Evolutionary conservation across 768 basidiomycete species (phyloP).

Genomic region (Kwoniella shandongensis): DNA sequence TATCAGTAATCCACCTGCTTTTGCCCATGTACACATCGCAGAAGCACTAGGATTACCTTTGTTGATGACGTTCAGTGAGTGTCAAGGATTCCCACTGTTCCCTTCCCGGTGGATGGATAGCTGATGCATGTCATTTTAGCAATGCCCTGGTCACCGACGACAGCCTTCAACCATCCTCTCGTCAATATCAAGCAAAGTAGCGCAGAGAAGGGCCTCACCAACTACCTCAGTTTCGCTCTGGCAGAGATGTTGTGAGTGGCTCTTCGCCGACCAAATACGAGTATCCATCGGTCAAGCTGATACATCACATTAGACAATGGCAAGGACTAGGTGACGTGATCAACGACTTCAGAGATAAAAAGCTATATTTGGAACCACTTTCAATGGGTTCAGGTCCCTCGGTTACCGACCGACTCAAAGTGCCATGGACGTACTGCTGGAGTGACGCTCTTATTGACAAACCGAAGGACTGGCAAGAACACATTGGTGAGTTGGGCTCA

Average conservation of each 20-base stretch:
- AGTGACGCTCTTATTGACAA: constrained; percentile 64
- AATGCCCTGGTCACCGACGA: constrained; percentile 68
- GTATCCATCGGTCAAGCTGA: neutral
- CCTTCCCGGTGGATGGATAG: neutral
- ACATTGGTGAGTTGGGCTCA: constrained; percentile 58
- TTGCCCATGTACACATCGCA: constrained; percentile 67
- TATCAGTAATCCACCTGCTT: constrained; percentile 68
- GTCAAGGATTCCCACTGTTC: neutral
- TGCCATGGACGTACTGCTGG: constrained; percentile 69
- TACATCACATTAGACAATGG: constrained; percentile 4
- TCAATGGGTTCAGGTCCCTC: constrained; percentile 60
- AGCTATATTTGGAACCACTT: constrained; percentile 60
- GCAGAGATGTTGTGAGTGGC: constrained; percentile 60
- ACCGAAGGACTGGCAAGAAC: constrained; percentile 65
- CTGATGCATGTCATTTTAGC: constrained; percentile 53
- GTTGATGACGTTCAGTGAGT: constrained; percentile 60
- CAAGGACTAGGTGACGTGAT: constrained; percentile 63
- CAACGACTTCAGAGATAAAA: constrained; percentile 60
- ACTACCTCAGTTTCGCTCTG: constrained; percentile 63
- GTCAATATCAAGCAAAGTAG: constrained; percentile 64
- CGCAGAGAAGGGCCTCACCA: constrained; percentile 60
- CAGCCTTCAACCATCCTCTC: constrained; percentile 64
- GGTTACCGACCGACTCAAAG: constrained; percentile 60
- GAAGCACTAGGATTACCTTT: constrained; percentile 65
- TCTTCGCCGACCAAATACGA: neutral